phyloP scores from a whole-genome alignment of 306 rosid species.

The Leucaena leucocephala region DNA sequence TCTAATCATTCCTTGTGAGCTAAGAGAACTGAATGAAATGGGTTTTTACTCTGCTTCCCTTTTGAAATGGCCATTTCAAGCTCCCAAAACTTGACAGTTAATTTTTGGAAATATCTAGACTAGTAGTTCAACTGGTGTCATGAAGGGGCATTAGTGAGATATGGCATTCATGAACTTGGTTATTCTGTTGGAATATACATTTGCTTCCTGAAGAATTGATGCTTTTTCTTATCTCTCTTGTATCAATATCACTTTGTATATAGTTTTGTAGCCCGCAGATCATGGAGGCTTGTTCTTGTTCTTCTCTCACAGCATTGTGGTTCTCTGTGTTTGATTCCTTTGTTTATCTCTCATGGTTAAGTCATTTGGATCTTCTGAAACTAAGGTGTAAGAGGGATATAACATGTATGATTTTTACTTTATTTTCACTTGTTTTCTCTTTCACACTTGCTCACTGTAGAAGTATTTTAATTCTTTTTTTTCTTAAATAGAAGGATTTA shows the following conservation, averaged over 20 bases:
- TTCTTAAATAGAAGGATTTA: too few species aligned
- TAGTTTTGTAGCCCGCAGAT: neutral
- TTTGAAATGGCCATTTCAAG: constrained; percentile 4
- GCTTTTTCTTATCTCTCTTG: neutral
- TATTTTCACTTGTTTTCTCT: too few species aligned
- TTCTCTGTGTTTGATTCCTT: constrained; percentile 11
- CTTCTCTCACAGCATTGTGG: neutral
- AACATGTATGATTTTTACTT: too few species aligned
- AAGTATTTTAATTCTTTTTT: too few species aligned
- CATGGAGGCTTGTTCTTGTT: neutral
- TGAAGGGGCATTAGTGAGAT: constrained; percentile 6
- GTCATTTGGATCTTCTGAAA: too few species aligned
- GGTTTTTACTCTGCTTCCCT: constrained; percentile 15
- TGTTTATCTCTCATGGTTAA: neutral
- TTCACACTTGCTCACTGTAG: too few species aligned
- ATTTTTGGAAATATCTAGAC: constrained; percentile 18
- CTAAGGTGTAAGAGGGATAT: too few species aligned
- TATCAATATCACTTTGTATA: neutral
- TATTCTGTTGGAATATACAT: constrained; percentile 33
- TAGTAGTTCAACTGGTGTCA: constrained; percentile 25
- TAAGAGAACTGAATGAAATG: constrained; percentile 22
- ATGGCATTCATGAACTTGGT: constrained; percentile 11
- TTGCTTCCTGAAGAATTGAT: neutral
- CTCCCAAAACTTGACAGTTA: constrained; percentile 11
- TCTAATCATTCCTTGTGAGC: constrained; percentile 23